Conservation (phyloP, 2,329 filamentous ascomycete species). For the Neospermospora avenae region DNA sequence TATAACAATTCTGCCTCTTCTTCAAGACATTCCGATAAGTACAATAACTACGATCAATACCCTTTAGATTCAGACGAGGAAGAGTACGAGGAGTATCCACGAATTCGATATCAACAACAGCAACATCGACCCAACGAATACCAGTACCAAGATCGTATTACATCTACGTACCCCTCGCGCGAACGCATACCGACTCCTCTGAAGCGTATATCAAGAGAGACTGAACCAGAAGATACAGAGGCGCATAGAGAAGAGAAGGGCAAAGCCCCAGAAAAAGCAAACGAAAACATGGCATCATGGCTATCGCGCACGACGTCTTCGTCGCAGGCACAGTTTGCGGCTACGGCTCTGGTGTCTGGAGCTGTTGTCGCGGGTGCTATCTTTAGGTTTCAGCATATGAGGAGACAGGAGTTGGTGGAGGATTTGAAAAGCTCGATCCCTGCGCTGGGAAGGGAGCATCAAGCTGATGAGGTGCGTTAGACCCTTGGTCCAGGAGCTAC, state of each 20-base stretch:
- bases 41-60: slow-evolving; percentile 3
- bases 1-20: slow-evolving; percentile 17
- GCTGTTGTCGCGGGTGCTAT: slow-evolving; percentile 58
- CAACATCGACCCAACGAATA: background rate
- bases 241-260: slow-evolving; percentile 5
- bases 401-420: slow-evolving; percentile 50
- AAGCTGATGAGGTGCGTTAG: slow-evolving; percentile 39
- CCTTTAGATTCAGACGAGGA: slow-evolving; percentile 14
- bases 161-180: background rate
- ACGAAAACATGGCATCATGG: slow-evolving; percentile 30
- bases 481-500: background rate
- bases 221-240: background rate
- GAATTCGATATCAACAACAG: background rate
- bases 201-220: background rate
- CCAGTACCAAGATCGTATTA: background rate
- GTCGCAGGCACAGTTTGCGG: slow-evolving; percentile 54
- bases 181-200: background rate
- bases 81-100: slow-evolving; percentile 5
- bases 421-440: slow-evolving; percentile 61
- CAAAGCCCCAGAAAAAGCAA: background rate
- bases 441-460: slow-evolving; percentile 34
- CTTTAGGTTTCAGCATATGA: slow-evolving; percentile 59
- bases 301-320: slow-evolving; percentile 25
- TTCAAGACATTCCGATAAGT: background rate
- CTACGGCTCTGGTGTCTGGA: slow-evolving; percentile 66